Percentiles rank a stretch among this genome's conserved stretches.
Evolutionary conservation across 192 early-diverging fungal genomes (phyloP).

Genomic region (Coemansia sp.): DNA sequence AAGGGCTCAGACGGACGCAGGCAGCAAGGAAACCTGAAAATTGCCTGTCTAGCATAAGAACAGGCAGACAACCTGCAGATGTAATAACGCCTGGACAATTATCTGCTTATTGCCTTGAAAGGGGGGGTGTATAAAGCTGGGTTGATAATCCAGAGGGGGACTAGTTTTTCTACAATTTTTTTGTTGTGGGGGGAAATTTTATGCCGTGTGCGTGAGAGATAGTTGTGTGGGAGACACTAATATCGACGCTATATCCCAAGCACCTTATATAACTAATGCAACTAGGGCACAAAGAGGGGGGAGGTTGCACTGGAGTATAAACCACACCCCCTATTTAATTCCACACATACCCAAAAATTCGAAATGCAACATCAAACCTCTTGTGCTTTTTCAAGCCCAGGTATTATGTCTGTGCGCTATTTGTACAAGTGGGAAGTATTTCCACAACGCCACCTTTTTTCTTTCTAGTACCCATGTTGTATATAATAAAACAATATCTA

Average conservation of each 20-base stretch:
- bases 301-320: no score
- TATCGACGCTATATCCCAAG: no score
- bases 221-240: no score
- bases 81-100: slow-evolving; percentile 14
- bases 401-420: not conserved
- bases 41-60: slow-evolving; percentile 11
- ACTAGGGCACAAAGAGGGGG: no score
- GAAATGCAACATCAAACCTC: no score
- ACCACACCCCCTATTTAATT: no score
- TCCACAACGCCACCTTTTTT: slow-evolving; percentile 1
- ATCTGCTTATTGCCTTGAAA: slow-evolving; percentile 1
- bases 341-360: no score
- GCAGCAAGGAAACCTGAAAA: slow-evolving; percentile 8
- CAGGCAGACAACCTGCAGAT: slow-evolving; percentile 14
- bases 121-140: slow-evolving; percentile 2
- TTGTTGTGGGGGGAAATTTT: no score
- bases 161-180: no score
- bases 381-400: no score
- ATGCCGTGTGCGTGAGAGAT: no score
- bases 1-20: slow-evolving; percentile 17
- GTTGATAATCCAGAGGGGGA: not conserved
- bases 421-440: slow-evolving; percentile 1
- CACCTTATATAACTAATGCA: no score
- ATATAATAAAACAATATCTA: slow-evolving; percentile 8
- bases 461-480: not conserved